Evolutionary conservation across 139 green algal genomes (phyloP).

Genomic region (Micractinium sp.): DNA sequence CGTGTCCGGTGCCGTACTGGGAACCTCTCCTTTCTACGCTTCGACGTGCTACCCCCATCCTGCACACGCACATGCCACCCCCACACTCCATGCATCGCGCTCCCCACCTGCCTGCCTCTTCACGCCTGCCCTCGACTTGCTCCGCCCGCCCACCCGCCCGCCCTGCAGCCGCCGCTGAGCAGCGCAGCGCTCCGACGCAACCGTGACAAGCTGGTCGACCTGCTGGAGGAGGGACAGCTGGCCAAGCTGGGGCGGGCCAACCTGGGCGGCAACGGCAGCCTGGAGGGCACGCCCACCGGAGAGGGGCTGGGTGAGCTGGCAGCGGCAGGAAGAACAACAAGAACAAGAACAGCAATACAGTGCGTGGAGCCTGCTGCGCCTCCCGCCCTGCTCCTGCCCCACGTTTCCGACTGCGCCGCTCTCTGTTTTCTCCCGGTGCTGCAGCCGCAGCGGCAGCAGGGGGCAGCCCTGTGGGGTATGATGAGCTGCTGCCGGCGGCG

Average conservation of each 20-base stretch:
- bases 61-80: too few species aligned
- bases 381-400: too few species aligned
- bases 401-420: too few species aligned
- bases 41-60: too few species aligned
- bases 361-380: too few species aligned
- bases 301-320: too few species aligned
- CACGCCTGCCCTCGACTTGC: background rate
- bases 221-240: constrained; percentile 27
- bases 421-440: background rate
- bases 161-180: background rate
- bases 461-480: background rate
- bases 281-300: too few species aligned
- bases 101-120: background rate
- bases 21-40: too few species aligned
- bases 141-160: background rate
- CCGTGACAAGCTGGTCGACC: constrained; percentile 48
- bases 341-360: too few species aligned
- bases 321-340: too few species aligned
- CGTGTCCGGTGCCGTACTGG: background rate
- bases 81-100: background rate
- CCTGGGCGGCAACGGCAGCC: too few species aligned
- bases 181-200: constrained; percentile 21
- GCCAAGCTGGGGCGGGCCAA: background rate
- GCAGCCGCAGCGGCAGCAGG: background rate
- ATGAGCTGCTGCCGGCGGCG: background rate